Evolutionary conservation across 345 rosid genomes (phyloP).

Genomic region (Capsella bursapastoris): DNA sequence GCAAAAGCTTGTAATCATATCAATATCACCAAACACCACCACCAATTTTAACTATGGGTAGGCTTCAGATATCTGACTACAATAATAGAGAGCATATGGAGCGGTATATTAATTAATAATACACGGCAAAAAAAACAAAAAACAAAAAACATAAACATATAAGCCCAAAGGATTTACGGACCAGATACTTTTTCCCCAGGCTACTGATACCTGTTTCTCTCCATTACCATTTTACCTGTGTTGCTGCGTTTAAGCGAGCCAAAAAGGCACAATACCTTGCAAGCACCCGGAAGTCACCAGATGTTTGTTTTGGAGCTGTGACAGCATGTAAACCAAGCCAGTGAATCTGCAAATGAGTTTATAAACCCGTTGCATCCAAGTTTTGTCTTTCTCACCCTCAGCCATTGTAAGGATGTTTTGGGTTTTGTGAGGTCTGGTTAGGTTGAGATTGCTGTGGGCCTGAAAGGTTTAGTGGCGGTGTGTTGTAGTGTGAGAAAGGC

Average conservation of each 20-base stretch:
- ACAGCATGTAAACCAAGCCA: slow-evolving; percentile 73
- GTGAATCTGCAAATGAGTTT: slow-evolving; percentile 63
- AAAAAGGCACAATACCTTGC: slow-evolving; percentile 47
- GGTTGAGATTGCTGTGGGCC: slow-evolving; percentile 73
- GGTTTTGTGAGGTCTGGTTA: slow-evolving; percentile 83
- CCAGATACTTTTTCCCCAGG: slow-evolving; percentile 37
- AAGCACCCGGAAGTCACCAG: slow-evolving; percentile 41
- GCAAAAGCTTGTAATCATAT: slow-evolving; percentile 23
- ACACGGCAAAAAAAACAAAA: slow-evolving; percentile 34
- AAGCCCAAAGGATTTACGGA: slow-evolving; percentile 40
- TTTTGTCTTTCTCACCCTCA: slow-evolving; percentile 46
- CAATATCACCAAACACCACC: slow-evolving; percentile 32
- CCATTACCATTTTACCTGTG: slow-evolving; percentile 36
- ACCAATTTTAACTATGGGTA: slow-evolving; percentile 34
- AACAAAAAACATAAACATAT: neutral
- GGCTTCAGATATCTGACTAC: slow-evolving; percentile 24
- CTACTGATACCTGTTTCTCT: slow-evolving; percentile 37
- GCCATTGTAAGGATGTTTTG: slow-evolving; percentile 83
- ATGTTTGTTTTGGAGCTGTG: slow-evolving; percentile 56
- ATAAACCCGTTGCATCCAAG: slow-evolving; percentile 59
- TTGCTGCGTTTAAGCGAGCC: slow-evolving; percentile 37
- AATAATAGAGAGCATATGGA: slow-evolving; percentile 8
- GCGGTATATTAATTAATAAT: slow-evolving; percentile 5
- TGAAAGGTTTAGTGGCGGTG: slow-evolving; percentile 74
- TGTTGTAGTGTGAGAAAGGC: slow-evolving; percentile 84